Evolutionary conservation across 192 early-diverging fungal species (phyloP), one percentile per base, ranked within the genome.

Genomic region (Coemansia sp.): DNA sequence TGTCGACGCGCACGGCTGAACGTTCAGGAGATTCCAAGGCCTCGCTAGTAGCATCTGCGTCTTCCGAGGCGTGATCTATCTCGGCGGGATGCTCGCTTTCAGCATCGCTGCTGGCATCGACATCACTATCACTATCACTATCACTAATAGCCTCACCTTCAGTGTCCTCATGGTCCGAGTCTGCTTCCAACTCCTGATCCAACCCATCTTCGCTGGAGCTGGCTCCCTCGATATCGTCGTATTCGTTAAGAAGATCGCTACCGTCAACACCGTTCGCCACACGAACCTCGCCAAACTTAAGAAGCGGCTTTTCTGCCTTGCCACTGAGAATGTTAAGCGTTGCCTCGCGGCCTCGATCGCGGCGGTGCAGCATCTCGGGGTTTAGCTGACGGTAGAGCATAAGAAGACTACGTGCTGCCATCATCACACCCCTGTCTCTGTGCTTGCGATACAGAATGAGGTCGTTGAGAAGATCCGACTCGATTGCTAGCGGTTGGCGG

Each of bases 311-410:
- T 52, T 83, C 85, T 41, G 87, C 79, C 59, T 85, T 50, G 10
- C 70, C 71, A 17, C 40, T 65, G 20, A 34, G 91, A 65, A 96
- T 73, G 50, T 79, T 79, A 52, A 95, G 87, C 6, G 90, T 84
- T 9, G 90, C 95, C 8, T 79, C 83, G 74, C 95, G 95, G 34
- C 97, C 95, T 48, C 97, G 85, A 65, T 99, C 95, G 73, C 93
- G 94, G 71, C 92, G 91, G 52, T 87, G 83, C 20, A 99, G 85
- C 85, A 99, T 74, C 79, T 93, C 90, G 6, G 97, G 97, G 79
- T 99, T 98, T 61, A 96, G 74, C 64, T 98, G 95, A 23, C 97
- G 83, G 86, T 89, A 99, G n/a, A 99, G 85, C 25, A 85, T 83
- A 59, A 99, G 88, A 70, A 99, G 76, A 5, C 94, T 89, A 53